Evolutionary conservation across 2,329 filamentous ascomycete species (phyloP).

Genomic region (Rosellinia necatrix): DNA sequence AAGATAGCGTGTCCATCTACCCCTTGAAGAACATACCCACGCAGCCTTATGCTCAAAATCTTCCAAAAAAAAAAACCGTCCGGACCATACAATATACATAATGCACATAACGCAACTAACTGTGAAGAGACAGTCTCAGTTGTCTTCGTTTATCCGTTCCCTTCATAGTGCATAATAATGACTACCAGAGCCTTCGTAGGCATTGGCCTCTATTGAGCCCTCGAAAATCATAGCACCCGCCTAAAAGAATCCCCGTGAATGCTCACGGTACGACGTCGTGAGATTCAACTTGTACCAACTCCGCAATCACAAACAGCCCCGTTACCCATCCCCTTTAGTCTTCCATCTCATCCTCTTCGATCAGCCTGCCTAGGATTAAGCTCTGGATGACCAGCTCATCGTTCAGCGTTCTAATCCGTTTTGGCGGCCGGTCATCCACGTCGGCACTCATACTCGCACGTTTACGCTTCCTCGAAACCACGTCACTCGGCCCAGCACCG

Average conservation of each 20-base stretch:
- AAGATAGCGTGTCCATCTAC: no score
- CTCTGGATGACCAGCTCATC: conserved; percentile 93
- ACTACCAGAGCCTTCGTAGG: not conserved
- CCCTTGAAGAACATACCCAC: no score
- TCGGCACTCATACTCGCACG: conserved; percentile 39
- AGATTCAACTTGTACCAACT: conserved; percentile 21
- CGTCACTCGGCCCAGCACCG: conserved; percentile 34
- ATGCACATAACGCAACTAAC: no score
- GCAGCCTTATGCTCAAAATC: no score
- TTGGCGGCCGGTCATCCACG: conserved; percentile 46
- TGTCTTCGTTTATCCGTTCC: not conserved
- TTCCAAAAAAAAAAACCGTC: no score
- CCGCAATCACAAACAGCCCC: not conserved
- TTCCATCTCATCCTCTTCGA: conserved; percentile 62
- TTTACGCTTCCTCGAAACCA: conserved; percentile 51
- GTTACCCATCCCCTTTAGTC: conserved; percentile 18
- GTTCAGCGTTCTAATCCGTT: conserved; percentile 69
- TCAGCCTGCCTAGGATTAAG: conserved; percentile 80
- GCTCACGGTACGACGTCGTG: conserved; percentile 20
- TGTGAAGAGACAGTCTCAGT: not conserved
- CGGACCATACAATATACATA: no score
- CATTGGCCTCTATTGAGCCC: conserved; percentile 2
- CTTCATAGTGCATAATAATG: not conserved
- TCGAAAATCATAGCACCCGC: not conserved
- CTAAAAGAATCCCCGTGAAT: conserved; percentile 19